Evolutionary conservation across 2,329 filamentous ascomycete genomes (phyloP).

Genomic region (Tolypocladium paradoxum): DNA sequence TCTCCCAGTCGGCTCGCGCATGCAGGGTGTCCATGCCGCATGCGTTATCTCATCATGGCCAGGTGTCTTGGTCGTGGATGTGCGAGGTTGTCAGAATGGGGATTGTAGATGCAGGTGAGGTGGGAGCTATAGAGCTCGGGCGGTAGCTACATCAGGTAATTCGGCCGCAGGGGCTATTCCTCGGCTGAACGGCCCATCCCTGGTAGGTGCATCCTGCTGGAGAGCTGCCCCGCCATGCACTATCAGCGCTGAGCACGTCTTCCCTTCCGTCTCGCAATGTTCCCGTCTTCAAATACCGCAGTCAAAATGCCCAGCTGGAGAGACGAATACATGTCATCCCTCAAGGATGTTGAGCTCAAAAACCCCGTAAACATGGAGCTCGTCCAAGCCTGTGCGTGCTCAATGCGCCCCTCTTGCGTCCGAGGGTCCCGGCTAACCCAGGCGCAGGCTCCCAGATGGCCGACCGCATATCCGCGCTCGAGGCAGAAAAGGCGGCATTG

Average conservation of each 20-base stretch:
- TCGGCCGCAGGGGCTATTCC: constrained; percentile 15
- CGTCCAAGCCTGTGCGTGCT: constrained; percentile 63
- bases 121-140: background rate
- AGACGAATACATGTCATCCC: constrained; percentile 66
- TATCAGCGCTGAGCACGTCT: background rate
- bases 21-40: constrained; percentile 44
- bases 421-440: constrained; percentile 8
- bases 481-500: constrained; percentile 42
- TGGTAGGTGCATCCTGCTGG: background rate
- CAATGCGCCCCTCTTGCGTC: constrained; percentile 2
- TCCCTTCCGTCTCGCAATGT: background rate
- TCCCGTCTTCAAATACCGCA: background rate
- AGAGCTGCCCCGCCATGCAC: constrained; percentile 3
- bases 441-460: constrained; percentile 50
- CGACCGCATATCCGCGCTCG: constrained; percentile 54
- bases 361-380: constrained; percentile 51
- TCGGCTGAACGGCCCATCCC: constrained; percentile 15
- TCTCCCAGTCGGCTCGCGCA: constrained; percentile 87
- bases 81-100: background rate
- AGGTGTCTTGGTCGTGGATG: background rate
- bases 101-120: background rate
- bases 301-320: constrained; percentile 56
- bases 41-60: constrained; percentile 19
- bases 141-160: background rate
- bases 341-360: constrained; percentile 63